Percentiles rank a stretch among this genome's conserved stretches.
These are phyloP conservation scores for Hanseniaspora occidentalis DNA, from an alignment of 805 yeast species.

Conservation along the genomic window DNA sequence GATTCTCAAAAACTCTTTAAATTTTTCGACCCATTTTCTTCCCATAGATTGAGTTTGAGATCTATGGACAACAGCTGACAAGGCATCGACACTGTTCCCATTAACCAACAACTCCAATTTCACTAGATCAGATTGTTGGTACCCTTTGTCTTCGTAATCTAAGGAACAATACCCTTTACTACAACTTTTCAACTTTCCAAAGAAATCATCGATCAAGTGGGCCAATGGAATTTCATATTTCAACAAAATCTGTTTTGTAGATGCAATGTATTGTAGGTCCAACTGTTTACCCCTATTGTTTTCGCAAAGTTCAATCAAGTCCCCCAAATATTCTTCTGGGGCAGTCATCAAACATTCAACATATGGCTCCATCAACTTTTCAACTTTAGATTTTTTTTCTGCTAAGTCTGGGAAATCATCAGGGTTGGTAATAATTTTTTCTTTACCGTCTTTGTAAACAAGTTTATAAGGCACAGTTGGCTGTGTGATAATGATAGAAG, in stretches of 20 bases:
- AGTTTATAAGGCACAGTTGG: slow-evolving; percentile 92
- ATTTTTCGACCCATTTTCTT: slow-evolving; percentile 68
- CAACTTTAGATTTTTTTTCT: slow-evolving; percentile 28
- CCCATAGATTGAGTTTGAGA: slow-evolving; percentile 66
- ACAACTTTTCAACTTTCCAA: slow-evolving; percentile 81
- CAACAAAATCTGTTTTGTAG: slow-evolving; percentile 66
- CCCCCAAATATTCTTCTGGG: slow-evolving; percentile 81
- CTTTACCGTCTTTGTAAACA: slow-evolving; percentile 51
- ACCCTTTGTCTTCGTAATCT: slow-evolving; percentile 92
- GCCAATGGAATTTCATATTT: slow-evolving; percentile 78
- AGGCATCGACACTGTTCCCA: slow-evolving; percentile 81
- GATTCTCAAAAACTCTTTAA: slow-evolving; percentile 64
- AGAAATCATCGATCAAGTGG: slow-evolving; percentile 87
- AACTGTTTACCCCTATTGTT: slow-evolving; percentile 71
- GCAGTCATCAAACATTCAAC: slow-evolving; percentile 85
- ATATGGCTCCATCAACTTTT: slow-evolving; percentile 61
- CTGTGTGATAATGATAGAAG: slow-evolving; percentile 80
- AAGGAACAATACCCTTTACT: slow-evolving; percentile 90
- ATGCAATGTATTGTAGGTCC: slow-evolving; percentile 58
- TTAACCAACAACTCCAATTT: slow-evolving; percentile 84
- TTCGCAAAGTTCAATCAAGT: slow-evolving; percentile 78
- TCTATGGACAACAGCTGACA: slow-evolving; percentile 80
- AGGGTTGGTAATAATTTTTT: slow-evolving; percentile 69
- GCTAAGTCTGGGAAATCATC: slow-evolving; percentile 72
- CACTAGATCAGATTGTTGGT: slow-evolving; percentile 63